Evolutionary conservation across 176 grass and related monocot species (phyloP), one percentile per base, ranked within the genome.

Genomic region (Cocos nucifera): DNA sequence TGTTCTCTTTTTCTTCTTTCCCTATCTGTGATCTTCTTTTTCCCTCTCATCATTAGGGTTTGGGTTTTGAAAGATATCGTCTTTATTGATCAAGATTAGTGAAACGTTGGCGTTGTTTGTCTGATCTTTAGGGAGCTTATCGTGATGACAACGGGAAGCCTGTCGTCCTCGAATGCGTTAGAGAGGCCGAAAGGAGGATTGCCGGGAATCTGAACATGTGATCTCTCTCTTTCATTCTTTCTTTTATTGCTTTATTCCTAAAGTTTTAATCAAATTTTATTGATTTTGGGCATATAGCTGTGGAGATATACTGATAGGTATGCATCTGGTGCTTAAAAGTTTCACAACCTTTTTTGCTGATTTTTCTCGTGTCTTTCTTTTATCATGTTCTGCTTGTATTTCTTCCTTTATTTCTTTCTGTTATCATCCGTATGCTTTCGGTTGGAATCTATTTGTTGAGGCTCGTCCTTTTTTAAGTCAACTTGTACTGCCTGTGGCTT

Each of bases 61-160:
- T 19, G 8, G 54, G 14, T 60, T 72, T 73, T 28, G 22, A 74
- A 29, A 63, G 60, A 14, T n/a, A 17, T 25, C 17, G 56, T 56
- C 35, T 55, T 54, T 27, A 17, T 66, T 20, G 63, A 66, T 56
- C 54, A 3, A 25, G 35, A 66, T 66, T 66, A 50, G 5, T 53
- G 35, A 44, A 44, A 44, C 35, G 35, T 51, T 61, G 12, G 39
- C 23, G 10, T 67, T 16, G n/a, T 9, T 56, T 68, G 18, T 6
- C 4, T 32, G 27, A 20, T 32, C 15, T 17, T 27, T 66, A 97
- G 93, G 93, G 93, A 69, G 84, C 93, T 48, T 97, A 97, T 76
- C 81, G 93, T 51, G 93, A 97, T 73, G 93, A 91, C 78, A 72
- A 72, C 62, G 87, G 87, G 59, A 74, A 83, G 66, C 87, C 93